phyloP scores from a whole-genome alignment of 208 protist genomes.

The Leishmania arabica region DNA sequence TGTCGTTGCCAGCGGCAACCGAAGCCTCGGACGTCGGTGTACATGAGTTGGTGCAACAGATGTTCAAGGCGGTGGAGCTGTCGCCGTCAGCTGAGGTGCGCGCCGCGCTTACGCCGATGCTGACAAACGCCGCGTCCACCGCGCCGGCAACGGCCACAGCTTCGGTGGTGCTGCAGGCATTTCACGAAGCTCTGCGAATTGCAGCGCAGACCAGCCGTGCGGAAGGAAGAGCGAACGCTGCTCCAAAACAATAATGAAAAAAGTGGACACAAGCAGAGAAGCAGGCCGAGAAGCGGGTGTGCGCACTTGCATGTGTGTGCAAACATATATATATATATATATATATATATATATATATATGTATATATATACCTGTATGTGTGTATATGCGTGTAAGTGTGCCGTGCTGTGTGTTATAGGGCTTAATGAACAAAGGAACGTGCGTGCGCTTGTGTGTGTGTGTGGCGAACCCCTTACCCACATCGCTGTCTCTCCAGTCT shows the following conservation, averaged over 20 bases:
- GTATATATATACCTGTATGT: neutral
- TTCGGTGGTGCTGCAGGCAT: constrained; percentile 14
- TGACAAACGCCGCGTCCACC: neutral
- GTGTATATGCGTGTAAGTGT: neutral
- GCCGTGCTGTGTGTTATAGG: neutral
- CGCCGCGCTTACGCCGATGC: constrained; percentile 10
- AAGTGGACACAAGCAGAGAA: neutral
- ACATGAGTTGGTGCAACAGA: constrained; percentile 8
- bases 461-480: neutral
- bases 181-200: constrained; percentile 28
- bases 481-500: neutral
- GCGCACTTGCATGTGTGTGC: neutral
- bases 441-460: neutral
- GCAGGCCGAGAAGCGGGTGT: neutral
- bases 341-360: neutral
- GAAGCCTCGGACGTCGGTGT: neutral
- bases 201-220: constrained; percentile 11
- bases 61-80: constrained; percentile 15
- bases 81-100: constrained; percentile 25
- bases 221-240: neutral
- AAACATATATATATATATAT: neutral
- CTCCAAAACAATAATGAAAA: neutral
- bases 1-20: neutral
- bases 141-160: neutral
- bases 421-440: neutral